Base-by-base conservation (phyloP, 1,284 basidiomycete species). In the Phellinidium pouzarii region DNA sequence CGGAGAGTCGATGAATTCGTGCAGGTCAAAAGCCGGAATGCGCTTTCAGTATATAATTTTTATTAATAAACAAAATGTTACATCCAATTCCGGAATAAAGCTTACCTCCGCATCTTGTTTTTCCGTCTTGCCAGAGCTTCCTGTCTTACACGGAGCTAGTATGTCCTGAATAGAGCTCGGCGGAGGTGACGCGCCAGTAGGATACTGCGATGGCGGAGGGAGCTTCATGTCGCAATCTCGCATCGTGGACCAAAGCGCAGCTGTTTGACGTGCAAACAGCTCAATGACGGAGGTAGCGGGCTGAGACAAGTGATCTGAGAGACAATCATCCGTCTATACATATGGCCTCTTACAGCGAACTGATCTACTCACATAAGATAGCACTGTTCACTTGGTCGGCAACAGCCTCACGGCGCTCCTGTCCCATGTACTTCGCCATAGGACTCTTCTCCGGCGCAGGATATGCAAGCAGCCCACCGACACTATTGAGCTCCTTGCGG, bases 341-440 rank as follows among this genome's bases (percentile, higher is more conserved):
- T 14, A 23, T n/a, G n/a, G 5, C 1, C 27, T 22, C 41, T 27
- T 46, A 31, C 43, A 29, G 34, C 14, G 45, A 43, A 40, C 8
- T 29, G 31, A 44, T 37, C 36, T 29, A 53, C 87, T 63, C 60
- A 89, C 89, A 72, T 3, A 94, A 68, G 48, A 94, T 89, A 8
- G 92, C 92, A 45, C 80, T 78, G 59, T 94, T 88, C 50, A 95
- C 83, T 68, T 93, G 88, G 54, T 90, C 85, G 1, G 91, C 91
- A 4, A 94, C 76, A 4, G 79, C 79, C 59, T 87, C 84, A 50
- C 91, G 76, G 54, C 90, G 71, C 53, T 78, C 79, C 64, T 84
- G 81, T 48, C 77, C 75, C 54, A 94, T 66, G 65, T 93, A 93
- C 47, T 74, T 77, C 12, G 78, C 71, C 58, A 90, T 72, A 42